Evolutionary conservation across 371 early-diverging fungal genomes (phyloP).

Genomic region (Sporodiniella umbellata): DNA sequence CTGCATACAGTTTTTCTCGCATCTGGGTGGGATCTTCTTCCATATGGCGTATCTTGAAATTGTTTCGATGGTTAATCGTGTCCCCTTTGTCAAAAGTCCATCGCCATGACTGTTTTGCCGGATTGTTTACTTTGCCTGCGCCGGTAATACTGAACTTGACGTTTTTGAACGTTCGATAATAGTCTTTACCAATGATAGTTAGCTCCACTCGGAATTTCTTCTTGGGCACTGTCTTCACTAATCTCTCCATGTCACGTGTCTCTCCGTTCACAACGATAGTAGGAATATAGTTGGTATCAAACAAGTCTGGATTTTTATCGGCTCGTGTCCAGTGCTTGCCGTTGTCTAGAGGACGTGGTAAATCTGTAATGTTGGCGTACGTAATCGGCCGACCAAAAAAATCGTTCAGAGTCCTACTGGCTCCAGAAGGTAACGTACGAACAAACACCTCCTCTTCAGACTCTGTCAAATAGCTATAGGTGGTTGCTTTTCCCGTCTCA

Average conservation of each 20-base stretch:
- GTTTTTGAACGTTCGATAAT: conserved; percentile 39
- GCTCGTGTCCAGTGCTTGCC: conserved; percentile 39
- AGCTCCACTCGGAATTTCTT: conserved; percentile 25
- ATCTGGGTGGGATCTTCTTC: conserved; percentile 62
- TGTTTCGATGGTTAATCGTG: conserved; percentile 37
- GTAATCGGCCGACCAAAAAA: conserved; percentile 47
- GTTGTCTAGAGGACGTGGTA: conserved; percentile 46
- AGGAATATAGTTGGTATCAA: conserved; percentile 32
- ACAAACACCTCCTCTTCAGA: conserved; percentile 41
- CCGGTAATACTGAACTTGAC: conserved; percentile 49
- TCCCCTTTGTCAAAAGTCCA: conserved; percentile 34
- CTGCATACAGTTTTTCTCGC: conserved; percentile 59
- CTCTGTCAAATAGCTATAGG: conserved; percentile 33
- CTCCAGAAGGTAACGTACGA: conserved; percentile 26
- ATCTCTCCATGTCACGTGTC: conserved; percentile 18
- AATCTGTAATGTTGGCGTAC: conserved; percentile 43
- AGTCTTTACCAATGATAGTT: conserved; percentile 47
- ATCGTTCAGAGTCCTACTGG: conserved; percentile 41
- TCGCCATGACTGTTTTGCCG: conserved; percentile 56
- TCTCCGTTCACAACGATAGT: conserved; percentile 31
- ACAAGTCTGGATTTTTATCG: conserved; percentile 35
- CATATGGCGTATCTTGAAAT: conserved; percentile 56
- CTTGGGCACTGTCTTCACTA: conserved; percentile 34
- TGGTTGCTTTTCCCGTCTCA: conserved; percentile 12
- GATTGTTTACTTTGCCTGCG: conserved; percentile 54